Base-by-base conservation (phyloP, 257 asterid genomes). In the Solanum raphanifolium region DNA sequence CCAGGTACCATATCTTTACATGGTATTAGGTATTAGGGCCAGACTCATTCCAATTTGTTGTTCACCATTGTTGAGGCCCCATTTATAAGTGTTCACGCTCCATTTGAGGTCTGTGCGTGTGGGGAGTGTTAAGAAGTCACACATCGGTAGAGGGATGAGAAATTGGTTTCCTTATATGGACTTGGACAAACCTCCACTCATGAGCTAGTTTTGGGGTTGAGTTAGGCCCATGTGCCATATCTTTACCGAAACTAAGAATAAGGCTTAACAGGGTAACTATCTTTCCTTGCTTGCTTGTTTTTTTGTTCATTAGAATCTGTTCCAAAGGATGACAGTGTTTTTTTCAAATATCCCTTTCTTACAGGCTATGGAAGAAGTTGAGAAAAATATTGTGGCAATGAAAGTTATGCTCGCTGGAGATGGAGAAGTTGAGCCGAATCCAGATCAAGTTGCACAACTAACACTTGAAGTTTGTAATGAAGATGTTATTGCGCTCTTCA, bases 331-430 rank as follows among this genome's bases (percentile, higher is more conserved):
- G 69, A 31, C 84, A 58, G 46, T 82, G 29, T 83, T 65, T 65
- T 13, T 60, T 85, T 90, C 41, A 41, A 83, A 66, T 83, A 62
- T 66, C 73, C 85, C 85, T 88, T 46, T 39, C 86, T 65, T 83
- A 65, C 90, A 97, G 99, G 98, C 98, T 82, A 90, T 97, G 93
- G 99, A 97, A 93, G 99, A 97, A 90, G 99, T 95, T 88, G 99
- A 97, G 93, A 97, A 95, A 94, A 97, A 97, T 91, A 91, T 96
- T 62, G 88, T 88, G 91, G n/a, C 96, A 43, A 94, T 97, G 98
- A 94, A 91, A 93, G 91, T 91, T 87, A 96, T 96, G 98, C 92
- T 97, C 88, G 91, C 93, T 35, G 99, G 99, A 89, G 99, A 97
- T 87, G 97, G 99, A 74, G 99, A 97, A 87, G 90, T 89, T 65